Percentiles rank a stretch among this genome's conserved stretches.
Conservation (phyloP, 2,329 filamentous ascomycete genomes). For the Emmonsiellopsis sp. region DNA sequence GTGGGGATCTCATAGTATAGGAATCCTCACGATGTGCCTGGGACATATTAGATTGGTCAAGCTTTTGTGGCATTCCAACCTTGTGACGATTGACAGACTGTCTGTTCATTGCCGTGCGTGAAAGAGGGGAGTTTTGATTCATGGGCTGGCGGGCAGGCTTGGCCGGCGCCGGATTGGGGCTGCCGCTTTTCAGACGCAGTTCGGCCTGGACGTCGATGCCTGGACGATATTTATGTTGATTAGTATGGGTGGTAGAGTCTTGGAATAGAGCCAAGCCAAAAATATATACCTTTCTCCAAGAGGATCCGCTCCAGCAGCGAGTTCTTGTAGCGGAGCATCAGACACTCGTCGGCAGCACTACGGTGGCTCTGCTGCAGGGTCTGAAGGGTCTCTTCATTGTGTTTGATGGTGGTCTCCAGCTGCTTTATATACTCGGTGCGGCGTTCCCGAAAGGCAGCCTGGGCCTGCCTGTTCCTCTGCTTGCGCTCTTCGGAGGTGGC, state of each 20-base stretch:
- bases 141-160: constrained; percentile 57
- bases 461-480: constrained; percentile 92
- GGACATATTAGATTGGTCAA: constrained; percentile 40
- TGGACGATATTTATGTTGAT: constrained; percentile 26
- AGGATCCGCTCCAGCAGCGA: constrained; percentile 90
- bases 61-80: constrained; percentile 66
- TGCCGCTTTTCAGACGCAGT: constrained; percentile 83
- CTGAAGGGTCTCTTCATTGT: constrained; percentile 89
- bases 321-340: constrained; percentile 98
- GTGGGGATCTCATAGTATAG: constrained; percentile 50
- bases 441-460: constrained; percentile 92
- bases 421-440: constrained; percentile 99
- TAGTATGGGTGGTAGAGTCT: neutral
- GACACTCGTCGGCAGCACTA: constrained; percentile 86
- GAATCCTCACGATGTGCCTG: constrained; percentile 30
- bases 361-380: constrained; percentile 90
- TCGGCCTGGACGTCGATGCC: constrained; percentile 97
- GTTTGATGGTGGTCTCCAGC: constrained; percentile 91
- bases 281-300: constrained; percentile 71
- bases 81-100: constrained; percentile 64
- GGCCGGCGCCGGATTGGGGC: constrained; percentile 61
- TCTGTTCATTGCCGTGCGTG: constrained; percentile 70
- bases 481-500: constrained; percentile 97
- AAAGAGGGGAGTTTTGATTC: constrained; percentile 66
- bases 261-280: neutral